Percentiles rank a stretch among this genome's conserved stretches.
phyloP scores from a whole-genome alignment of 176 grass and related monocot genomes.

The Bromus sterilis region DNA sequence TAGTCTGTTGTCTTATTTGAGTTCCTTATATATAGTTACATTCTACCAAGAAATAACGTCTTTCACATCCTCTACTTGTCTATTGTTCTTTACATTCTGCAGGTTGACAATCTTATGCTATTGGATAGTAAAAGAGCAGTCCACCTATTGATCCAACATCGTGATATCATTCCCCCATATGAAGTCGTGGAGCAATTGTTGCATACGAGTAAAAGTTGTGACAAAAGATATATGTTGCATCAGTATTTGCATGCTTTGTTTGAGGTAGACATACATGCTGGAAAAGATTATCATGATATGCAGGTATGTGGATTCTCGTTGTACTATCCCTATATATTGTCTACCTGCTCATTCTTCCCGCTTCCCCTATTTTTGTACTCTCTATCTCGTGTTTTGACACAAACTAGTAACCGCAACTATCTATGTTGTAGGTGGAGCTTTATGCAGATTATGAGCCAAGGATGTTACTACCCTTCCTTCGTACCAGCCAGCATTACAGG shows the following conservation, averaged over 20 bases:
- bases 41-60: background rate
- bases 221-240: constrained; percentile 74
- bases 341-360: background rate
- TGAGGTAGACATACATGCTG: constrained; percentile 77
- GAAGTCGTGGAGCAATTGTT: constrained; percentile 77
- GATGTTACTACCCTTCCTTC: constrained; percentile 89
- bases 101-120: constrained; percentile 90
- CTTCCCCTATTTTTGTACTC: background rate
- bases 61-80: background rate
- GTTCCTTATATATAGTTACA: background rate
- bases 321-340: background rate
- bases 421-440: constrained; percentile 63
- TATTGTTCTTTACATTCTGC: background rate
- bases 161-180: constrained; percentile 75
- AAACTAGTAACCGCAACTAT: constrained; percentile 12
- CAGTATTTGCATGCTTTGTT: constrained; percentile 93
- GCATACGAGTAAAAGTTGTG: constrained; percentile 49
- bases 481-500: constrained; percentile 87
- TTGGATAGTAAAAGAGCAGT: constrained; percentile 74
- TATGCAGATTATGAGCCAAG: constrained; percentile 88
- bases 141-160: constrained; percentile 74
- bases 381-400: constrained; percentile 1
- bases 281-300: constrained; percentile 93
- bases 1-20: background rate
- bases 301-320: constrained; percentile 49